Base-by-base conservation (phyloP, 176 grass and related monocot genomes). In the Avena atlantica region DNA sequence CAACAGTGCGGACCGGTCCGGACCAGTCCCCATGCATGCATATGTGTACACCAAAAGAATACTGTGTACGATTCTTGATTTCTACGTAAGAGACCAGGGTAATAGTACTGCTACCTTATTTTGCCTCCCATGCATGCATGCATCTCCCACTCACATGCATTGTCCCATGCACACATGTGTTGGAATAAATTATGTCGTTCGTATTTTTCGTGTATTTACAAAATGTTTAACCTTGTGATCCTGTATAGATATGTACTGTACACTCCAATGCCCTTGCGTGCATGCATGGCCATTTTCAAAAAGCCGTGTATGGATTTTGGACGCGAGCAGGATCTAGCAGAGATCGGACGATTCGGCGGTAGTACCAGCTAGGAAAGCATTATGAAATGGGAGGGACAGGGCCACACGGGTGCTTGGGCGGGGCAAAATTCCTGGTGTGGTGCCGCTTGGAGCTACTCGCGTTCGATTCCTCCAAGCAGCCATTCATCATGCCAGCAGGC, bases 391-490 rank as follows among this genome's bases (percentile, higher is more conserved):
- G n/a, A 68, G 62, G 62, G 17, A 59, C 80, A 53, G 10, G 25
- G 63, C 12, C 16, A 68, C 80, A 82, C 48, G 27, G 27, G 80
- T 23, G 71, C 9, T 44, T 85, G 17, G 58, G 60, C 11, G n/a
- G 14, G 67, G 24, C n/a, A 23, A 48, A 48, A 72, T 50, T 50
- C 37, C 23, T 86, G 44, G 15, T 8, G 13, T 64, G 64, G 37
- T 79, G 63, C 10, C 16, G 61, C 61, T 70, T 78, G 80, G 80
- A 83, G 8, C 77, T 36, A 12, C 49, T 4, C 50, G 49, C 40
- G 72, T 83, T 58, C 49, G 80, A 83, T 83, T 83, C 72, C 80
- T 16, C 7, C 51, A 78, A 47, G 80, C 80, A 60, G 36, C 64
- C 67, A 69, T 53, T 65, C 58, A n/a, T 7, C 58, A 15, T 4